Base-by-base conservation (phyloP, 1,139 yeast species). In the Yamadazyma aaseri region DNA sequence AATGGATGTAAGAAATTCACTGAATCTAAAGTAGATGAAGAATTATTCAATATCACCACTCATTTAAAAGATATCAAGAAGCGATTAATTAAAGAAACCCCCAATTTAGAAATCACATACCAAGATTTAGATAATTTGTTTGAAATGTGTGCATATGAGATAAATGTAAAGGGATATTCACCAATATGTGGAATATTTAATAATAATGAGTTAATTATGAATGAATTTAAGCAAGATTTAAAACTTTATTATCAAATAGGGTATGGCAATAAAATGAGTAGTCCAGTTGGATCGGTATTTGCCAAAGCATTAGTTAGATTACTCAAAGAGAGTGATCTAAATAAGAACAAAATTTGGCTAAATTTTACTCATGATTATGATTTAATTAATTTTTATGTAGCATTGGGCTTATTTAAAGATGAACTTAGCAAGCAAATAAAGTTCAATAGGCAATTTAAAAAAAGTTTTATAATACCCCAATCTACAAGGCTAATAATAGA, bases 301-400 rank as follows among this genome's bases (percentile, higher is more conserved):
- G 62, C 71, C 34, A 65, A 73, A 38, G 79, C 82, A 12, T 62
- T 79, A 5, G 51, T 71, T 33, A 50, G 61, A 15, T 56, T 76
- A 32, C 58, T 78, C 44, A 51, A 59, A 36, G 12, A 3, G 5
- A 5, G 12, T 6, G 62, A 63, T 18, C 38, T 51, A 50, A 27
- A 34, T 17, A 27, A 33, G 4, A 50, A 55, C 29, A 57, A 71
- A 56, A 50, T 72, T 42, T 48, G 65, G 63, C 56, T 74, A 41
- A 63, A 74, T 11, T 80, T 80, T 53, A 62, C 79, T 13, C 87
- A 81, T 51, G 86, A 81, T 50, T 63, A 76, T 29, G 81, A 79
- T 48, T 53, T 80, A 26, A 63, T 73, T 29, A 62, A 72, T 22
- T 70, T 67, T 44, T 60, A 73, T 34, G 56, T 78, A 16, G 73